Percentiles rank a stretch among this genome's conserved stretches.
Evolutionary conservation across 2,329 filamentous ascomycete genomes (phyloP).

Genomic region (Leptosphaerulina australis): DNA sequence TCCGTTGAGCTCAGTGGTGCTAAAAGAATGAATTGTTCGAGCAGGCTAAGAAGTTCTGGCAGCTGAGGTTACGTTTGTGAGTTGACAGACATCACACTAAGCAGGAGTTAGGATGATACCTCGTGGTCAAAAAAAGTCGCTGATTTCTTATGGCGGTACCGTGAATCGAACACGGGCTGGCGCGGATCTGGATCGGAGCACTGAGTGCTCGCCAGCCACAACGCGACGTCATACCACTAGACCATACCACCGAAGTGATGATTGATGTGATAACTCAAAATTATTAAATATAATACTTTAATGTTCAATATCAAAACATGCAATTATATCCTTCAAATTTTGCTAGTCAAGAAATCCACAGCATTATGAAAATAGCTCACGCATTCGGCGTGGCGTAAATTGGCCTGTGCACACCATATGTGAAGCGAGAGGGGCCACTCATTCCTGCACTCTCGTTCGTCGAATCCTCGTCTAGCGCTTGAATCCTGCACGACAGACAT

Average conservation of each 20-base stretch:
- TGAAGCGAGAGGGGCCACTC: slow-evolving; percentile 19
- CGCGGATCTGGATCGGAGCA: slow-evolving; percentile 41
- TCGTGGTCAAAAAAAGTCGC: slow-evolving; percentile 11
- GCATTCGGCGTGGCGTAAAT: slow-evolving; percentile 10
- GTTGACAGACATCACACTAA: too few species aligned
- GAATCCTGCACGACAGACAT: slow-evolving; percentile 18
- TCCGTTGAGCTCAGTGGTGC: too few species aligned
- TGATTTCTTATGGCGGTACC: slow-evolving; percentile 26
- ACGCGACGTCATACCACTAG: slow-evolving; percentile 51
- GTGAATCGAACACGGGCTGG: slow-evolving; percentile 48
- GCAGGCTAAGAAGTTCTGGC: too few species aligned
- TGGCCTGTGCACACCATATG: slow-evolving; percentile 24
- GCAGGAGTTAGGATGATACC: background rate
- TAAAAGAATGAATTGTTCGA: too few species aligned
- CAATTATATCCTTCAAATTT: background rate
- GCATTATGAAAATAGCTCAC: background rate
- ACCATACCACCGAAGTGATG: slow-evolving; percentile 40
- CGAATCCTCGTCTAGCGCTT: slow-evolving; percentile 8
- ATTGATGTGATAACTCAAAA: slow-evolving; percentile 17
- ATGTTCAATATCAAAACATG: background rate
- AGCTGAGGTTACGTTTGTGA: too few species aligned
- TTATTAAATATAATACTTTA: slow-evolving; percentile 4
- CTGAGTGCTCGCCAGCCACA: slow-evolving; percentile 40
- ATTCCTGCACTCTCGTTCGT: slow-evolving; percentile 6
- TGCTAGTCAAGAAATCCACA: background rate